These are phyloP conservation scores for Globisporangium irregulare DNA, from an alignment of 352 stramenopile genomes.

Conservation along the genomic window DNA sequence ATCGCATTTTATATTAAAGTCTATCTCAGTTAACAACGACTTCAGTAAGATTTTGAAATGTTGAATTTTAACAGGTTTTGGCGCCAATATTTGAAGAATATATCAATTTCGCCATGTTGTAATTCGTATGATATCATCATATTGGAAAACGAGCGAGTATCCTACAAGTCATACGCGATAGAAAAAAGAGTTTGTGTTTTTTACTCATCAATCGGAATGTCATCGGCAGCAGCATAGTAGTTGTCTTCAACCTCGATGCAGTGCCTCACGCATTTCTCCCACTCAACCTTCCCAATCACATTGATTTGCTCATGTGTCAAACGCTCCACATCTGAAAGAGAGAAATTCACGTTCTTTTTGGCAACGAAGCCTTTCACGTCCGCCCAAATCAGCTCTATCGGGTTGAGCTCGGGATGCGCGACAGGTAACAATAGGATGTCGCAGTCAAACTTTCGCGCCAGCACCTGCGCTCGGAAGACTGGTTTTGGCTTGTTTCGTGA, in stretches of 20 bases:
- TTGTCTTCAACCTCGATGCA: slow-evolving; percentile 14
- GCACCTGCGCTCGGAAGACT: not conserved
- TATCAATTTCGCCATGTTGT: too few relatives aligned
- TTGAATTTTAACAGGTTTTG: too few relatives aligned
- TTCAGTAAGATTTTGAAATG: too few relatives aligned
- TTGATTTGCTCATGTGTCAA: slow-evolving; percentile 7
- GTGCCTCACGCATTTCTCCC: slow-evolving; percentile 14
- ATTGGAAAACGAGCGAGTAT: too few relatives aligned
- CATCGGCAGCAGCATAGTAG: not conserved
- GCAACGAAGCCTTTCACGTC: slow-evolving; percentile 12
- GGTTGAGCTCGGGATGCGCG: slow-evolving; percentile 12
- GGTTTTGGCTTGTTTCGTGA: not conserved
- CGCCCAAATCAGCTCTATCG: slow-evolving; percentile 15
- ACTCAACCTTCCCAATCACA: slow-evolving; percentile 1
- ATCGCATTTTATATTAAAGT: too few relatives aligned
- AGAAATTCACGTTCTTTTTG: slow-evolving; percentile 8
- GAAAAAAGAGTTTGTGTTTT: too few relatives aligned
- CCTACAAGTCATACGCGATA: too few relatives aligned
- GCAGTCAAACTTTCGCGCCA: slow-evolving; percentile 11
- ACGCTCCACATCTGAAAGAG: slow-evolving; percentile 3
- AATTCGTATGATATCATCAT: too few relatives aligned
- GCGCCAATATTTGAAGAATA: too few relatives aligned
- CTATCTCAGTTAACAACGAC: too few relatives aligned
- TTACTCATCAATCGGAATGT: too few relatives aligned
- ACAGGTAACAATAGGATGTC: slow-evolving; percentile 14